Evolutionary conservation across 768 basidiomycete genomes (phyloP).

Genomic region (Ramaria sp.): DNA sequence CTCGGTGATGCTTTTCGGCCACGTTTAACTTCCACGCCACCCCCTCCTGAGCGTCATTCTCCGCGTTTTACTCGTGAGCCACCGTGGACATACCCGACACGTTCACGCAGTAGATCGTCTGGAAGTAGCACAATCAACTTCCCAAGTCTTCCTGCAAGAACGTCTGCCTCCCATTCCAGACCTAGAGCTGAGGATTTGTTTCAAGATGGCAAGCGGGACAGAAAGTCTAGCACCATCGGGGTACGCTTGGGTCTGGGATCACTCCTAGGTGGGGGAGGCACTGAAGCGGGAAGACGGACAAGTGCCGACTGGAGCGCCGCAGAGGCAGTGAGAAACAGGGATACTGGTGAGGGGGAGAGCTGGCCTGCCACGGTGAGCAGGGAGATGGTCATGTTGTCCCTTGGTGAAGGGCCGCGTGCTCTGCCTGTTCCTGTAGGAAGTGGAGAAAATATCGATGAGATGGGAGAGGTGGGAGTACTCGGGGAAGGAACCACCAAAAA

Average conservation of each 20-base stretch:
- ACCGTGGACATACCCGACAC: slow-evolving; percentile 1
- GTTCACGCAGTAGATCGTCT: neutral
- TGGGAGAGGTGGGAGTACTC: slow-evolving; percentile 2
- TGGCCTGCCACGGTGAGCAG: slow-evolving; percentile 54
- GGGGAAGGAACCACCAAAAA: neutral
- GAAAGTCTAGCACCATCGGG: neutral
- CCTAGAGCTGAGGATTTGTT: slow-evolving; percentile 19
- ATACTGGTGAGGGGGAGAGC: slow-evolving; percentile 23
- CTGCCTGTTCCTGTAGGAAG: neutral
- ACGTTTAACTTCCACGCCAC: slow-evolving; percentile 1
- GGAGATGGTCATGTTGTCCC: slow-evolving; percentile 41
- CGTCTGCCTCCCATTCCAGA: slow-evolving; percentile 2
- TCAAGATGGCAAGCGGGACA: slow-evolving; percentile 7
- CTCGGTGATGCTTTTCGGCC: neutral
- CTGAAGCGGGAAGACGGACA: slow-evolving; percentile 31
- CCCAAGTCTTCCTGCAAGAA: slow-evolving; percentile 10
- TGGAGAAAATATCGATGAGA: slow-evolving; percentile 15
- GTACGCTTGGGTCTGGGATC: slow-evolving; percentile 7
- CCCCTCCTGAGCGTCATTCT: neutral
- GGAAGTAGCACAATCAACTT: neutral
- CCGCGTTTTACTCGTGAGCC: neutral
- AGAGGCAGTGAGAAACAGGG: slow-evolving; percentile 30
- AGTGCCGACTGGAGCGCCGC: slow-evolving; percentile 51
- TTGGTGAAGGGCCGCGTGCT: slow-evolving; percentile 19
- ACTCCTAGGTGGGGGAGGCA: slow-evolving; percentile 18